phyloP scores from a whole-genome alignment of 768 basidiomycete genomes.

The Hysterangium stoloniferum region DNA sequence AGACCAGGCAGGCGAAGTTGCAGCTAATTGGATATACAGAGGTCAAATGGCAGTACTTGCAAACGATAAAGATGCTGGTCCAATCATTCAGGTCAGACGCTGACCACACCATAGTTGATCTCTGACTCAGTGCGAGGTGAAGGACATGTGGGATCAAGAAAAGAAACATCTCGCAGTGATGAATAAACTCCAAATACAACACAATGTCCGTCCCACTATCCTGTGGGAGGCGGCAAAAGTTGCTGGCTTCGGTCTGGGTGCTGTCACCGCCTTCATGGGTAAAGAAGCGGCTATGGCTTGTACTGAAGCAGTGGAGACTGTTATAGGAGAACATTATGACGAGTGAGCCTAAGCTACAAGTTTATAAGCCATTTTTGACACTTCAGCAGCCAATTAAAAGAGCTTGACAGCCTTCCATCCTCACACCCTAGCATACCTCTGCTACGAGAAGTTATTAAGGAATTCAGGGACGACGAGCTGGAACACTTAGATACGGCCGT shows the following conservation, averaged over 20 bases:
- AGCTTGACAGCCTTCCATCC: slow-evolving; percentile 52
- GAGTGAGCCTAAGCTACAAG: slow-evolving; percentile 51
- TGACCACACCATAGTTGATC: background rate
- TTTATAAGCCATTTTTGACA: background rate
- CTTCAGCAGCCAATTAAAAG: slow-evolving; percentile 65
- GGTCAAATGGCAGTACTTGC: slow-evolving; percentile 78
- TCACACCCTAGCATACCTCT: slow-evolving; percentile 75
- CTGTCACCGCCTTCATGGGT: slow-evolving; percentile 78
- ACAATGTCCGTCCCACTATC: slow-evolving; percentile 74
- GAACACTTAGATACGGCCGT: slow-evolving; percentile 92
- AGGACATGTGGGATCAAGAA: slow-evolving; percentile 99
- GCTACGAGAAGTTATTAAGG: slow-evolving; percentile 61
- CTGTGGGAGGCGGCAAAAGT: slow-evolving; percentile 80
- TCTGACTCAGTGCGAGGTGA: slow-evolving; percentile 6
- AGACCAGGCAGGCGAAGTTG: slow-evolving; percentile 93
- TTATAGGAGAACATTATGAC: slow-evolving; percentile 97
- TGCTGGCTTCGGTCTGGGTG: slow-evolving; percentile 82
- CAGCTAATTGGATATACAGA: slow-evolving; percentile 92
- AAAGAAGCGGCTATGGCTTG: slow-evolving; percentile 97
- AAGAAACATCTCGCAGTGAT: slow-evolving; percentile 85
- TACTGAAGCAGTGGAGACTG: slow-evolving; percentile 95
- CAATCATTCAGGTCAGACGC: slow-evolving; percentile 60
- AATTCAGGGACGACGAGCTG: slow-evolving; percentile 91
- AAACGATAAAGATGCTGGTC: slow-evolving; percentile 42
- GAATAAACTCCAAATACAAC: slow-evolving; percentile 78